These are phyloP conservation scores for Monosporascus sp. DNA, from an alignment of 2,329 filamentous ascomycete genomes.

Conservation along the genomic window DNA sequence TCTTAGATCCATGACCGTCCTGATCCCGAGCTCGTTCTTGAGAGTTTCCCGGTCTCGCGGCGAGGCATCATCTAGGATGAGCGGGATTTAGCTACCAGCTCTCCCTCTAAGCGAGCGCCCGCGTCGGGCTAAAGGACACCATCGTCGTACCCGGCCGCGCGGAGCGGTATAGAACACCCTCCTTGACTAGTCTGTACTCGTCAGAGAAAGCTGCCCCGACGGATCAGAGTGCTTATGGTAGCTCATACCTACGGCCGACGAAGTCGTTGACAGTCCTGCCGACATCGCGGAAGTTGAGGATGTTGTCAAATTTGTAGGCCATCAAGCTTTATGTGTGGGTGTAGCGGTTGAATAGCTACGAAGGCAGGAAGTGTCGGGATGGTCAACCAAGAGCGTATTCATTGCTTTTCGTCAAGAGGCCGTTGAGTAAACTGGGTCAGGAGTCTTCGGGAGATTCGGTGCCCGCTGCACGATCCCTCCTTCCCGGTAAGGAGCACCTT, in stretches of 20 bases:
- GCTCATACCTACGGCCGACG: conserved; percentile 47
- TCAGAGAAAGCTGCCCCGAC: background rate
- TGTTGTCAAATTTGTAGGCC: conserved; percentile 42
- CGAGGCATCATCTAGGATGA: conserved; percentile 61
- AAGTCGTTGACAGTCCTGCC: conserved; percentile 61
- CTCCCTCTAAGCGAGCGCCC: background rate
- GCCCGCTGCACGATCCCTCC: no score
- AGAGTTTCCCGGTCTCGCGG: conserved; percentile 57
- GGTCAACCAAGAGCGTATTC: no score
- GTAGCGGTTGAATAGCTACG: background rate
- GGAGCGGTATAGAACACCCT: conserved; percentile 64
- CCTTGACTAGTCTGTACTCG: conserved; percentile 43
- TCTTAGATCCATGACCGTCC: conserved; percentile 73
- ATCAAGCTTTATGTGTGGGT: conserved; percentile 2
- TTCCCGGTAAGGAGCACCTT: no score
- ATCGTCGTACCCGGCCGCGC: conserved; percentile 50
- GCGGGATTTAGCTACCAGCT: background rate
- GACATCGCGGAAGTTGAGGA: conserved; percentile 76
- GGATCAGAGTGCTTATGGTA: background rate
- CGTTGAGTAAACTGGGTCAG: no score
- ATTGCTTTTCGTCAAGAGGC: no score
- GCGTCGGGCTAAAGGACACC: background rate
- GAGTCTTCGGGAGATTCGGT: no score
- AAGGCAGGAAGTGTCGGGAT: no score
- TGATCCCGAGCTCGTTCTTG: conserved; percentile 56